Evolutionary conservation across 225 moss, liverwort and hornwort species (phyloP).

Genomic region (Polytrichum formosum): DNA sequence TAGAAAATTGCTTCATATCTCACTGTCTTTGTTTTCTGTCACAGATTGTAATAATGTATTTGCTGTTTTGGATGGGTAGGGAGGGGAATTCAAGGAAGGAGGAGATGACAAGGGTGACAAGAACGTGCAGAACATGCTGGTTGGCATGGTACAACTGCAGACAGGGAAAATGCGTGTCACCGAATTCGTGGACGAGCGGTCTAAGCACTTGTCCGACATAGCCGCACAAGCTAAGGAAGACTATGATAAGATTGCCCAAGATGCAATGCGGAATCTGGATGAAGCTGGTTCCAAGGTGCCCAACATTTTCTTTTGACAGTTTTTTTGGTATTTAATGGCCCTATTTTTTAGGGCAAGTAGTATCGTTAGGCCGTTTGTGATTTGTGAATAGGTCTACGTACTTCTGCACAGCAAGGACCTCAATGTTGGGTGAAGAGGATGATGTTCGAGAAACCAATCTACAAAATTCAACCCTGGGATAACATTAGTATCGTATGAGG

Average conservation of each 20-base stretch:
- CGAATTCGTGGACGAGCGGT: slow-evolving; percentile 87
- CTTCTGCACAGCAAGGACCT: no score
- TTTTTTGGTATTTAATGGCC: not conserved
- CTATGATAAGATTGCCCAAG: slow-evolving; percentile 78
- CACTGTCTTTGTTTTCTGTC: slow-evolving; percentile 7
- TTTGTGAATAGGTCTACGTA: no score
- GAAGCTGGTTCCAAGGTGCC: slow-evolving; percentile 92
- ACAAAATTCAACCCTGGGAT: no score
- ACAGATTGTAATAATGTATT: slow-evolving; percentile 1
- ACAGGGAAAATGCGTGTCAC: slow-evolving; percentile 78
- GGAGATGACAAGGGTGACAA: slow-evolving; percentile 53
- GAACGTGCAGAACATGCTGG: slow-evolving; percentile 78
- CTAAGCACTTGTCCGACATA: slow-evolving; percentile 82
- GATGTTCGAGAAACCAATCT: no score
- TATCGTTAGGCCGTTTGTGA: no score
- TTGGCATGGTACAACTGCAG: slow-evolving; percentile 82
- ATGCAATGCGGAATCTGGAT: slow-evolving; percentile 82
- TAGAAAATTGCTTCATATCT: not conserved
- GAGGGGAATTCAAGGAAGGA: slow-evolving; percentile 36
- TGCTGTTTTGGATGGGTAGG: slow-evolving; percentile 19
- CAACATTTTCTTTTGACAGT: not conserved
- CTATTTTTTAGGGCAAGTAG: no score
- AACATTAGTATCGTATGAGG: no score
- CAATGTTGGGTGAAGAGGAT: no score
- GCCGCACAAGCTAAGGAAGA: slow-evolving; percentile 88